Conservation (phyloP, 305 asterid species). For the Plantago coronopus region DNA sequence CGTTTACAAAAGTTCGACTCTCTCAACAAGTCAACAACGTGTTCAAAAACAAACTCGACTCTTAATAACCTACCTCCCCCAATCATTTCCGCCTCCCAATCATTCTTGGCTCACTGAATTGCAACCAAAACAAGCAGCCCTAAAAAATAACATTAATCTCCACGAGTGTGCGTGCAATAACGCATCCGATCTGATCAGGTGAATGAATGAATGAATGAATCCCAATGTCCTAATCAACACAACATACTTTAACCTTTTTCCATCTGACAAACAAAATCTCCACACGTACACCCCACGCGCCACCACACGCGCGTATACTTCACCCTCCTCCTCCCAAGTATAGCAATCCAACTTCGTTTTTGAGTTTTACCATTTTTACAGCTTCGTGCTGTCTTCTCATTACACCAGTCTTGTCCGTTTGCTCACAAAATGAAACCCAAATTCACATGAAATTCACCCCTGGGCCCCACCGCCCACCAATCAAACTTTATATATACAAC, state of each 20-base stretch:
- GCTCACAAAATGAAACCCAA: conserved; percentile 55
- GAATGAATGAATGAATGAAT: neutral
- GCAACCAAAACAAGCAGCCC: too few species aligned
- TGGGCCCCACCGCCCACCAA: conserved; percentile 27
- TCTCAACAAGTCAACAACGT: too few species aligned
- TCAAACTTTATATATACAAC: conserved; percentile 41
- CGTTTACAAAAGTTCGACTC: too few species aligned
- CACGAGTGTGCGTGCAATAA: too few species aligned
- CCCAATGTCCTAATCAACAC: neutral
- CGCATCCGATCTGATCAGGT: neutral
- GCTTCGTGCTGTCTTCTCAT: conserved; percentile 34
- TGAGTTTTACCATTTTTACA: conserved; percentile 30
- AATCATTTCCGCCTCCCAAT: too few species aligned
- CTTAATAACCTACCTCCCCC: too few species aligned
- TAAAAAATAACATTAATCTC: too few species aligned
- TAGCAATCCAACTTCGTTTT: conserved; percentile 5
- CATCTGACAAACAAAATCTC: conserved; percentile 16
- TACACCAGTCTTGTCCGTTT: neutral
- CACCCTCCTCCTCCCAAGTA: neutral
- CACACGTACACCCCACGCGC: conserved; percentile 25
- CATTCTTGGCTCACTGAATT: too few species aligned
- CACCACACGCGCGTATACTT: neutral
- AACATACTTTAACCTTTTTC: neutral
- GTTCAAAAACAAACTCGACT: too few species aligned
- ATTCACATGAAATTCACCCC: conserved; percentile 41